phyloP scores from a whole-genome alignment of 2,329 filamentous ascomycete species.

The Capronia epimyces region DNA sequence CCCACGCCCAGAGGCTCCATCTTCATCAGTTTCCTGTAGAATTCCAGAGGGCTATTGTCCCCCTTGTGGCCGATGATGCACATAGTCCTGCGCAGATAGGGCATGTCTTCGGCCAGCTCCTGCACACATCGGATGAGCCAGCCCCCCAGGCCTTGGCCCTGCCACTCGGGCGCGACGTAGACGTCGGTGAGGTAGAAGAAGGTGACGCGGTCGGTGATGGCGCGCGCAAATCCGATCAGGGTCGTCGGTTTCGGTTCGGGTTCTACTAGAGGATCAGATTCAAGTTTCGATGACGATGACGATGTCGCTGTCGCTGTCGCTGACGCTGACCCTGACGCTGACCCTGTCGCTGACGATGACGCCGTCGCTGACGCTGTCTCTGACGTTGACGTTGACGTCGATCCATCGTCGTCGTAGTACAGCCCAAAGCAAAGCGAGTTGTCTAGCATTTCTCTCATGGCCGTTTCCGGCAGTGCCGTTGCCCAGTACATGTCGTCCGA shows the following conservation, averaged over 20 bases:
- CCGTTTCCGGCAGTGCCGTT: conserved; percentile 45
- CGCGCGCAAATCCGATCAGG: conserved; percentile 52
- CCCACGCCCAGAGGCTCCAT: conserved; percentile 21
- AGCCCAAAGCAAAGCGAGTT: conserved; percentile 58
- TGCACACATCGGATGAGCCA: conserved; percentile 61
- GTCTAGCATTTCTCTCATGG: conserved; percentile 50
- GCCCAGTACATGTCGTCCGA: conserved; percentile 60
- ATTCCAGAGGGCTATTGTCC: conserved; percentile 13
- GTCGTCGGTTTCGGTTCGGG: conserved; percentile 1
- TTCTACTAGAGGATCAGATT: too few species aligned
- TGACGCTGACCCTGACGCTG: too few species aligned
- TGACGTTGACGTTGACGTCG: conserved; percentile 9
- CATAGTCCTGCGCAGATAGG: conserved; percentile 55
- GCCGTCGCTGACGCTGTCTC: neutral
- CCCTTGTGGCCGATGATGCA: conserved; percentile 44
- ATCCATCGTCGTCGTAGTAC: conserved; percentile 37
- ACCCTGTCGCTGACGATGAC: too few species aligned
- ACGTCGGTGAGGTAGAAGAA: conserved; percentile 67
- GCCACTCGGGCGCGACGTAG: conserved; percentile 57
- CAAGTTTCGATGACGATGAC: too few species aligned
- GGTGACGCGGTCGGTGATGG: conserved; percentile 65
- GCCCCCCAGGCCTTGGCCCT: conserved; percentile 57
- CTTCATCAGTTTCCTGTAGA: conserved; percentile 29
- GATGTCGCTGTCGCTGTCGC: conserved; percentile 2
- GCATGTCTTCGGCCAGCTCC: conserved; percentile 53